phyloP scores from a whole-genome alignment of 2,329 filamentous ascomycete species.

The Leptosphaerulina australis region DNA sequence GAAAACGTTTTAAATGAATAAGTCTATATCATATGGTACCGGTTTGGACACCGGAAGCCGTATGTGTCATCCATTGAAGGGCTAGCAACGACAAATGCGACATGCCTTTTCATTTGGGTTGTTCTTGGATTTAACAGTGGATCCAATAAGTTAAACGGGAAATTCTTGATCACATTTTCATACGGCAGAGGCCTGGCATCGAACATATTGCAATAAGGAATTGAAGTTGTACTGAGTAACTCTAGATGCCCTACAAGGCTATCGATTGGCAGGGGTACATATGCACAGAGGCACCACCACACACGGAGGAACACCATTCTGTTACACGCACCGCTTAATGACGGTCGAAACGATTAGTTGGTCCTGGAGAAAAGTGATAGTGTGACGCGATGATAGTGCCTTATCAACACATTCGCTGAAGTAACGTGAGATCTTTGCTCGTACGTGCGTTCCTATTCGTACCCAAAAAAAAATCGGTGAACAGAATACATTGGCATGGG shows the following conservation, averaged over 20 bases:
- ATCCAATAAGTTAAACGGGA: no score
- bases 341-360: not conserved
- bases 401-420: not conserved
- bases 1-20: not conserved
- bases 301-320: not conserved
- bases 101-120: no score
- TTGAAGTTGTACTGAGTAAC: not conserved
- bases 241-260: not conserved
- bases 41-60: not conserved
- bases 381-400: not conserved
- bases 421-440: not conserved
- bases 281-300: constrained; percentile 4
- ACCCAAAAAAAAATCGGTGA: no score
- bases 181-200: no score
- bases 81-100: no score
- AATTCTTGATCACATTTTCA: no score
- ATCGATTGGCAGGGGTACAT: not conserved
- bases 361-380: not conserved
- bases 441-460: no score
- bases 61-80: not conserved
- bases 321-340: not conserved
- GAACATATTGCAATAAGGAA: not conserved
- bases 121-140: no score
- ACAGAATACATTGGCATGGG: no score
- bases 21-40: not conserved